These are phyloP conservation scores for Meyerozyma sp. DNA, from an alignment of 1,139 yeast species.

Conservation along the genomic window DNA sequence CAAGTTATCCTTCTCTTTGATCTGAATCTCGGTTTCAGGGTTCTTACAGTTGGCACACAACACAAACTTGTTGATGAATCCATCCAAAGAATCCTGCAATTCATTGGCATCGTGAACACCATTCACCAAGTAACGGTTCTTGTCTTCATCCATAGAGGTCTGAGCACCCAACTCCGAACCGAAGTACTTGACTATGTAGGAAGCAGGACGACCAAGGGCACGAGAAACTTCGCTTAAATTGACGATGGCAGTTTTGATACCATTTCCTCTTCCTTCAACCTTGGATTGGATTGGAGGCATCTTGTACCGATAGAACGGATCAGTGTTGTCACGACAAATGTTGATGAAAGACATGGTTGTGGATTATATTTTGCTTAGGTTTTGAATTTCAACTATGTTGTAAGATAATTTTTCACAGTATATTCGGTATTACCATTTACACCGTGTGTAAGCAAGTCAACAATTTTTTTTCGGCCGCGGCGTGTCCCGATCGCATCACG, in stretches of 20 bases:
- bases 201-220: slow-evolving; percentile 88
- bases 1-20: slow-evolving; percentile 71
- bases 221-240: slow-evolving; percentile 92
- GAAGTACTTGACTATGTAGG: slow-evolving; percentile 87
- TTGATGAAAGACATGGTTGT: slow-evolving; percentile 74
- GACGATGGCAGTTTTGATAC: slow-evolving; percentile 92
- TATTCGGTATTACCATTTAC: not conserved
- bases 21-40: slow-evolving; percentile 92
- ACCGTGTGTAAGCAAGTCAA: not conserved
- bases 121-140: slow-evolving; percentile 86
- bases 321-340: slow-evolving; percentile 95
- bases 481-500: not conserved
- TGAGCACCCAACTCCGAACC: slow-evolving; percentile 98
- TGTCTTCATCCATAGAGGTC: slow-evolving; percentile 71
- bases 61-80: slow-evolving; percentile 88
- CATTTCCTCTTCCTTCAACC: slow-evolving; percentile 98
- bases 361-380: not conserved
- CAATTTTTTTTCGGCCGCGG: not conserved
- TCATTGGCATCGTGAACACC: slow-evolving; percentile 92
- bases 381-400: not conserved
- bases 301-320: slow-evolving; percentile 98
- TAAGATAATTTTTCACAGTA: not conserved
- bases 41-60: slow-evolving; percentile 93
- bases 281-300: slow-evolving; percentile 98
- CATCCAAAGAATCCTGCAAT: slow-evolving; percentile 91